A percentile compares a stretch with the other conserved stretches of the same genome.
Evolutionary conservation across 2,329 filamentous ascomycete genomes (phyloP).

Genomic region (Fusarium tjaetaba): DNA sequence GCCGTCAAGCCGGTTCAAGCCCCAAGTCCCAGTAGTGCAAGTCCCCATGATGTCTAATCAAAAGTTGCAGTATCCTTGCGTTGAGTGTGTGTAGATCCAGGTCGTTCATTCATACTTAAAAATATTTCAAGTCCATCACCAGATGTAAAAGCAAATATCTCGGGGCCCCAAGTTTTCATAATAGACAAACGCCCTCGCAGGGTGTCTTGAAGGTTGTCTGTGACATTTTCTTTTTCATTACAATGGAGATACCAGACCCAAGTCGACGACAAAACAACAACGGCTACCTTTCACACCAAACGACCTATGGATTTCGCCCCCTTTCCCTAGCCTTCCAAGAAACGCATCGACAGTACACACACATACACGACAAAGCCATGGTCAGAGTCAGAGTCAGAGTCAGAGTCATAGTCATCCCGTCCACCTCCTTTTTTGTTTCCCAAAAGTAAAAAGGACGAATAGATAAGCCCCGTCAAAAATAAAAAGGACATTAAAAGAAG

Average conservation of each 20-base stretch:
- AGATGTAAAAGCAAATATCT: not conserved
- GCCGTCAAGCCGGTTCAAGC: not conserved
- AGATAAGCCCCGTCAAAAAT: constrained; percentile 41
- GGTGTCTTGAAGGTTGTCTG: constrained; percentile 28
- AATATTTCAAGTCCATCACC: not conserved
- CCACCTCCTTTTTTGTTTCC: constrained; percentile 40
- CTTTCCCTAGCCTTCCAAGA: constrained; percentile 22
- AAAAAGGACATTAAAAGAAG: constrained; percentile 41
- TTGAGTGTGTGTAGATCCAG: not conserved
- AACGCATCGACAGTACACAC: constrained; percentile 23
- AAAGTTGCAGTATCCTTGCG: not conserved
- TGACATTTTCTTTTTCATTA: constrained; percentile 42
- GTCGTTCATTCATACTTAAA: not conserved
- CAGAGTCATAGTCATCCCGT: constrained; percentile 18
- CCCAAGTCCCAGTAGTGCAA: not conserved
- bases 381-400: not conserved
- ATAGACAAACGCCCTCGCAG: constrained; percentile 20
- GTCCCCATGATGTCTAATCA: not conserved
- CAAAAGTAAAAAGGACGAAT: constrained; percentile 38
- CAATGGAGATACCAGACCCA: constrained; percentile 40
- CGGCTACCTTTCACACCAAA: constrained; percentile 41
- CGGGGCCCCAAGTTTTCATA: not conserved
- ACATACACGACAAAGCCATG: constrained; percentile 29
- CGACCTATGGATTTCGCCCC: constrained; percentile 29
- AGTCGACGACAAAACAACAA: constrained; percentile 37